Evolutionary conservation across 129 eudicot genomes (phyloP).

Genomic region (Saposhnikovia divaricata): DNA sequence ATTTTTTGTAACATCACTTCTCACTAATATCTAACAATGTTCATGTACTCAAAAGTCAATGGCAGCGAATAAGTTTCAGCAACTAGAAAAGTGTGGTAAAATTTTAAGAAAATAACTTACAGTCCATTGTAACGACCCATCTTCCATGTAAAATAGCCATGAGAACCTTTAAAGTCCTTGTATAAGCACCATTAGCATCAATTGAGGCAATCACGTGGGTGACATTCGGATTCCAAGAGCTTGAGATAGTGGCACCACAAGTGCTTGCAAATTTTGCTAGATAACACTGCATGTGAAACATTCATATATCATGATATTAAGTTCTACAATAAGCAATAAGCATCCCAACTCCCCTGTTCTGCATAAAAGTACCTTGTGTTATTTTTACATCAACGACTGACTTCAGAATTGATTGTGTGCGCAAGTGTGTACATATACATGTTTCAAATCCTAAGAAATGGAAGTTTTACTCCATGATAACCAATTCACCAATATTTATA

Average conservation of each 20-base stretch:
- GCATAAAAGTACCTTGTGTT: too few species aligned
- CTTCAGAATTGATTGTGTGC: too few species aligned
- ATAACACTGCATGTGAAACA: conserved; percentile 33
- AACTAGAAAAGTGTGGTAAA: neutral
- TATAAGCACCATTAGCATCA: conserved; percentile 73
- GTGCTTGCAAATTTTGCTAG: conserved; percentile 53
- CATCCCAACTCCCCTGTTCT: too few species aligned
- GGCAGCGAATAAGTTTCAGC: too few species aligned
- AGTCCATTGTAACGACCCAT: conserved; percentile 73
- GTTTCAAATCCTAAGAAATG: neutral
- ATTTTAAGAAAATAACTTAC: conserved; percentile 32
- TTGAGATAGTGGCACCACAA: conserved; percentile 54
- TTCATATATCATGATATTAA: neutral
- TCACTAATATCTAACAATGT: too few species aligned
- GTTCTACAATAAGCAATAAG: neutral
- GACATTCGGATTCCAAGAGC: conserved; percentile 59
- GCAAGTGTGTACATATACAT: neutral
- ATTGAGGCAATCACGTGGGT: conserved; percentile 86
- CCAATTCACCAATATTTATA: neutral
- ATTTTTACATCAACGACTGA: too few species aligned
- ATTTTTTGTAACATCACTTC: too few species aligned
- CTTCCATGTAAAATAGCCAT: conserved; percentile 82
- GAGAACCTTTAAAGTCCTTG: conserved; percentile 73
- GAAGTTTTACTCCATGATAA: neutral
- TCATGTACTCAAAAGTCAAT: too few species aligned